phyloP scores from a whole-genome alignment of 73 alveolate genomes.

The Paramecium octaurelia region DNA sequence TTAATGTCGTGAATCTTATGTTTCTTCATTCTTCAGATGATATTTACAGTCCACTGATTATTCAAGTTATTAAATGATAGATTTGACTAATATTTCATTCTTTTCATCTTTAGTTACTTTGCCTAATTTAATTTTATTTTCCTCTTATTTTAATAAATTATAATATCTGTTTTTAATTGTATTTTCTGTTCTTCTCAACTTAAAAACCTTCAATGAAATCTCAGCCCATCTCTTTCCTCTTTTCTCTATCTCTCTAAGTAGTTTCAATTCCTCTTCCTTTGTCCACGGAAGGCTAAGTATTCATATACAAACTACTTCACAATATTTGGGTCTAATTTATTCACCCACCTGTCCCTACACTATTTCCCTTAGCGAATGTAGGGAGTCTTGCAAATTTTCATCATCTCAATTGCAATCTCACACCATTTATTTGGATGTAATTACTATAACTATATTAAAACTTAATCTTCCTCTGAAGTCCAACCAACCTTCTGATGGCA shows the following conservation, averaged over 20 bases:
- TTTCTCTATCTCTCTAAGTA: not conserved
- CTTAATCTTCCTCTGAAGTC: not conserved
- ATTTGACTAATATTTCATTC: not conserved
- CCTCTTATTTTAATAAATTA: conserved; percentile 24
- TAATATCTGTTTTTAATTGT: conserved; percentile 32
- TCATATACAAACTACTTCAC: not conserved
- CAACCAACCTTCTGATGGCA: not conserved
- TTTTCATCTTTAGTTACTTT: conserved; percentile 27
- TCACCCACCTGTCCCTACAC: conserved; percentile 39
- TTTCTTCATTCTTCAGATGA: not conserved
- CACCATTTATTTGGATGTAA: conserved; percentile 3
- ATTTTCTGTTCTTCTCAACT: conserved; percentile 26
- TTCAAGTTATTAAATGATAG: not conserved
- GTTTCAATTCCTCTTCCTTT: conserved; percentile 8
- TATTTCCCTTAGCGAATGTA: conserved; percentile 23
- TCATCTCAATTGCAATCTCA: conserved; percentile 32
- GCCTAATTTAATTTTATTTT: not conserved
- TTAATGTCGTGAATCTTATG: not conserved
- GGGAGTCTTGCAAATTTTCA: not conserved
- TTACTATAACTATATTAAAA: not conserved
- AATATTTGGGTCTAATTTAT: conserved; percentile 38
- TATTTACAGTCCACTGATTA: not conserved
- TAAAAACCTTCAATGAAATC: not conserved
- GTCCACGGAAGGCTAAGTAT: not conserved
- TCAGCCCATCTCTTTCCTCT: conserved; percentile 53